Conservation (phyloP, 164 flowering plant species). For the Aristolochia contorta region DNA sequence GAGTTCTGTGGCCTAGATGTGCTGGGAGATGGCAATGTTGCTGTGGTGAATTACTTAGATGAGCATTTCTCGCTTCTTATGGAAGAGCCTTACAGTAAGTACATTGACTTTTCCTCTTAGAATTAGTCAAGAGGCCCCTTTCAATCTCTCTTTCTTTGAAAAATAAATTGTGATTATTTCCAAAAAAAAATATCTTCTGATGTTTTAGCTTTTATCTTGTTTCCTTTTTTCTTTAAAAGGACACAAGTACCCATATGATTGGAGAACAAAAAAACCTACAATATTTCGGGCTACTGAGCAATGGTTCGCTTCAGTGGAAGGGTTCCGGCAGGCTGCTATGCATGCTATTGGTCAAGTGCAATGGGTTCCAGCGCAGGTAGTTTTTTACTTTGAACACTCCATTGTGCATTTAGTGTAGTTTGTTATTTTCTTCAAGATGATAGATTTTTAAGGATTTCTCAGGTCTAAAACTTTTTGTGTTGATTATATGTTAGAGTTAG, state of each 20-base stretch:
- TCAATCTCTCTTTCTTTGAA: background rate
- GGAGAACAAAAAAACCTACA: slow-evolving; percentile 98
- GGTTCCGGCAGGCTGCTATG: slow-evolving; percentile 76
- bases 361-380: slow-evolving; percentile 90
- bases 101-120: slow-evolving; percentile 1
- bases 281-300: slow-evolving; percentile 99
- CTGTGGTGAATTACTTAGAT: slow-evolving; percentile 69
- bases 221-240: slow-evolving; percentile 27
- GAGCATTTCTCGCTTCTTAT: slow-evolving; percentile 47
- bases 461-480: no score
- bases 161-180: background rate
- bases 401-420: no score
- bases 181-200: background rate
- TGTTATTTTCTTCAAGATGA: no score
- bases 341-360: slow-evolving; percentile 65
- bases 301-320: slow-evolving; percentile 99
- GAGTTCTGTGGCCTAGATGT: slow-evolving; percentile 82
- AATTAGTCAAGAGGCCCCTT: no score
- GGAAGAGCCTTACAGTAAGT: slow-evolving; percentile 91
- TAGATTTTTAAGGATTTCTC: no score
- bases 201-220: background rate
- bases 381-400: background rate
- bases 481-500: no score
- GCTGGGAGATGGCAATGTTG: slow-evolving; percentile 86
- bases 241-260: slow-evolving; percentile 98